phyloP scores from a whole-genome alignment of 108 stramenopile genomes.

The Nitzschia sp. region DNA sequence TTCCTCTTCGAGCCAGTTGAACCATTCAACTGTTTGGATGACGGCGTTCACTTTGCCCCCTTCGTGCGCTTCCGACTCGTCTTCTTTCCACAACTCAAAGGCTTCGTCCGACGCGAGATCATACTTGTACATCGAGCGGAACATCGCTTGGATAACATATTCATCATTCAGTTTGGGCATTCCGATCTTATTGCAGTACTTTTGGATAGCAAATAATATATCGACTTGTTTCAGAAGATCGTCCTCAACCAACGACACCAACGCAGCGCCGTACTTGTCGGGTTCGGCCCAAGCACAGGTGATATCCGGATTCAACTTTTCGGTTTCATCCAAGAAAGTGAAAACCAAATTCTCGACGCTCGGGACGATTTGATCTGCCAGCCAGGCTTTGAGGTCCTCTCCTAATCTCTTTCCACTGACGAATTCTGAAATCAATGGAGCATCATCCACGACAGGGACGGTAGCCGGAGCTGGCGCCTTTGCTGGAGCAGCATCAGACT shows the following conservation, averaged over 20 bases:
- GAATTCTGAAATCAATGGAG: slow-evolving; percentile 57
- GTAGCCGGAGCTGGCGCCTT: slow-evolving; percentile 26
- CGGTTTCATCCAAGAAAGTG: slow-evolving; percentile 56
- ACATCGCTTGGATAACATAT: slow-evolving; percentile 80
- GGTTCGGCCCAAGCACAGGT: slow-evolving; percentile 78
- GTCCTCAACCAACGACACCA: slow-evolving; percentile 71
- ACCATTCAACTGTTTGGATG: slow-evolving; percentile 88
- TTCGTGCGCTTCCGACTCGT: slow-evolving; percentile 68
- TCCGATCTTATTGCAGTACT: slow-evolving; percentile 76
- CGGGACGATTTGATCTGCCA: slow-evolving; percentile 50
- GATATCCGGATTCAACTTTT: slow-evolving; percentile 68
- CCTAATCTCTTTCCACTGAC: slow-evolving; percentile 67
- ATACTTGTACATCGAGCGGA: slow-evolving; percentile 86
- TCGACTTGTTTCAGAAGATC: slow-evolving; percentile 72
- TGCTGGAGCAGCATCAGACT: slow-evolving; percentile 30
- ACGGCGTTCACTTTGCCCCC: slow-evolving; percentile 72
- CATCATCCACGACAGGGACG: slow-evolving; percentile 25
- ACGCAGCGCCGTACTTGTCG: slow-evolving; percentile 63
- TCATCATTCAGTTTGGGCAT: slow-evolving; percentile 86
- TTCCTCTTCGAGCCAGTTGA: slow-evolving; percentile 84
- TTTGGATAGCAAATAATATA: slow-evolving; percentile 80
- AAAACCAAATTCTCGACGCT: slow-evolving; percentile 68
- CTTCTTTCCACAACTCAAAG: slow-evolving; percentile 82
- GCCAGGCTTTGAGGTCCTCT: slow-evolving; percentile 72
- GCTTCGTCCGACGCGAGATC: slow-evolving; percentile 81